Evolutionary conservation across 2,329 filamentous ascomycete genomes (phyloP).

Genomic region (Colletotrichum melonis): DNA sequence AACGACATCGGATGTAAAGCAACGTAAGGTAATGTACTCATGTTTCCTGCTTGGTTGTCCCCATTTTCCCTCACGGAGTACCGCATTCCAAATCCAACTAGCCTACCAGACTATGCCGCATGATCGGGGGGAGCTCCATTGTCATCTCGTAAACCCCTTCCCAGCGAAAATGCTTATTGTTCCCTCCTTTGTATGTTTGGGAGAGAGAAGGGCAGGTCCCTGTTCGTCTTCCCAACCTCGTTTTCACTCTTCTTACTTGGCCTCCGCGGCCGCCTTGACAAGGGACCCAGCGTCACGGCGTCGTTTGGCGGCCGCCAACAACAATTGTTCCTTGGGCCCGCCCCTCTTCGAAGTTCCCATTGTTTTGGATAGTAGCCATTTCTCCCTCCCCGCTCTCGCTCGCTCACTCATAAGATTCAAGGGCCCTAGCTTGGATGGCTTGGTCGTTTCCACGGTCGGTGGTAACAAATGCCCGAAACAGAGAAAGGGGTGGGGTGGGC

Average conservation of each 20-base stretch:
- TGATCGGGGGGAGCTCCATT: background rate
- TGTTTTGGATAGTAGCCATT: background rate
- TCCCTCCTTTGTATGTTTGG: slow-evolving; percentile 11
- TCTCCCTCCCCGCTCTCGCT: background rate
- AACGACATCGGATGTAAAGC: slow-evolving; percentile 19
- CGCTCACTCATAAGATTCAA: background rate
- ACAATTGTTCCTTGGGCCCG: background rate
- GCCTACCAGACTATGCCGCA: background rate
- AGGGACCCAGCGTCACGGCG: slow-evolving; percentile 1
- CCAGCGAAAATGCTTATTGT: slow-evolving; percentile 21
- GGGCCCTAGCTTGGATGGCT: background rate
- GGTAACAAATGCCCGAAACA: background rate
- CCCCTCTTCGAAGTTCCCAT: background rate
- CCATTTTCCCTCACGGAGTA: background rate
- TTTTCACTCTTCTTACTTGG: background rate
- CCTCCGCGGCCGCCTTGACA: background rate
- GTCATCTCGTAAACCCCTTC: slow-evolving; percentile 28
- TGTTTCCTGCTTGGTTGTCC: background rate
- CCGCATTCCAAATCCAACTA: background rate
- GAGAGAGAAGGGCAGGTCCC: background rate
- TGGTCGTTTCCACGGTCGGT: background rate
- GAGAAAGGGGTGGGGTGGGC: background rate
- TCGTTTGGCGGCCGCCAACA: slow-evolving; percentile 10
- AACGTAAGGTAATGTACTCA: background rate
- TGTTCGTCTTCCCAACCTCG: background rate